Evolutionary conservation across 2,329 filamentous ascomycete species (phyloP), one percentile per base, ranked within the genome.

Genomic region (Camillea tinctor): DNA sequence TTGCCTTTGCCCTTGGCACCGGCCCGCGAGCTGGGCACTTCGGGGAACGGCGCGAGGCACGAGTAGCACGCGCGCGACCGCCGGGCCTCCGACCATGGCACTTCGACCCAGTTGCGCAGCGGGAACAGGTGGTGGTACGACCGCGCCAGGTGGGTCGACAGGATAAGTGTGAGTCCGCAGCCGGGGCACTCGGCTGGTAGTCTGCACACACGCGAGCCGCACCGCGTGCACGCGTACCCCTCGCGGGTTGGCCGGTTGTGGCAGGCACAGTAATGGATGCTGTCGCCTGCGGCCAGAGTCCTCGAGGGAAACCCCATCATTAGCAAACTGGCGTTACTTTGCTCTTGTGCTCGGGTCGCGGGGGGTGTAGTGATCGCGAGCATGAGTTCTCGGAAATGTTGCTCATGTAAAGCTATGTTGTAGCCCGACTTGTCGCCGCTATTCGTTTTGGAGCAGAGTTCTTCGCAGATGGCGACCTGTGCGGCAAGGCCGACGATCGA

Each of bases 271-370:
- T 95, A 86, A 60, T 89, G 93, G 56, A 84, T 79, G 4, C 88
- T 84, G 52, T 82, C 80, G 22, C 81, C 81, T 1, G 87, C 82
- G 56, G 92, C 91, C 15, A 95, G 86, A 2, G 90, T 90, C 44
- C 93, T 86, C 5, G 92, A 96, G 0, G 95, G 95, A 71, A 99
- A 99, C 4, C 95, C 95, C 94, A 99, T 99, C 91, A 96, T 96
- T 23, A 99, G 84, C 49, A 99, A 80, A 57, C 84, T 87, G 1
- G 86, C 82, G 8, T 81, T 81, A 61, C 80, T 82, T 68, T 84
- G 81, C 64, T 84, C 83, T 49, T 78, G 76, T 2, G 88, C 85
- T 57, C 91, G 86, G 13, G 93, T 91, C 19, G 93, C 89, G 0
- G 94, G 95, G 1, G 95, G 95, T 2, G 92, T 97, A 0, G 95